phyloP scores from a whole-genome alignment of 192 early-diverging fungal genomes.

The Pilobolus umbonatus region DNA sequence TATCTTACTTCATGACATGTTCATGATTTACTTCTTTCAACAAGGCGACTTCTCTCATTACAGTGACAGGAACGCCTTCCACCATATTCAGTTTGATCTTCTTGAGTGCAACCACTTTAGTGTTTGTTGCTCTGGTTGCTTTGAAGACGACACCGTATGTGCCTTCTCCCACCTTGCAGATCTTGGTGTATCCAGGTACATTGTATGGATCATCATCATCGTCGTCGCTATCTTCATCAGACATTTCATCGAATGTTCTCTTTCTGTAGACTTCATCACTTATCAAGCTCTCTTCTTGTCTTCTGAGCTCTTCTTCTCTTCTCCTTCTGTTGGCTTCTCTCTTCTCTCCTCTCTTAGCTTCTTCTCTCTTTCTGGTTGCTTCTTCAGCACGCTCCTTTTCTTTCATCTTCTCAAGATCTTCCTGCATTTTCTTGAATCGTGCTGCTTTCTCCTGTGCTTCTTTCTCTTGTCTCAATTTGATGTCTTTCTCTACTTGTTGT shows the following conservation, averaged over 20 bases:
- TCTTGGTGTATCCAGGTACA: slow-evolving; percentile 58
- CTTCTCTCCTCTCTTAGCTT: too few relatives aligned
- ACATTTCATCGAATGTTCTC: too few relatives aligned
- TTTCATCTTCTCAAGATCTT: not conserved
- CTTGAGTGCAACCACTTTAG: slow-evolving; percentile 69
- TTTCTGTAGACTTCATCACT: too few relatives aligned
- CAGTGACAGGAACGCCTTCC: slow-evolving; percentile 66
- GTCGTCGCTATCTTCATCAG: too few relatives aligned
- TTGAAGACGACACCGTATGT: slow-evolving; percentile 84
- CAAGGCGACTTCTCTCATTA: slow-evolving; percentile 75
- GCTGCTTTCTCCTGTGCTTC: not conserved
- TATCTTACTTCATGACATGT: slow-evolving; percentile 56
- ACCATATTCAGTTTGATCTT: slow-evolving; percentile 64
- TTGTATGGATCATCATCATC: slow-evolving; percentile 10
- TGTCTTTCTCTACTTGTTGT: not conserved
- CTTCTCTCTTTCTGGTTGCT: too few relatives aligned
- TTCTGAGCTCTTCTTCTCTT: too few relatives aligned
- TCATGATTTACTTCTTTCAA: slow-evolving; percentile 69
- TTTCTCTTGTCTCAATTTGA: not conserved
- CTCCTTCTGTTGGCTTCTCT: too few relatives aligned
- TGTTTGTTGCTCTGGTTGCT: slow-evolving; percentile 50
- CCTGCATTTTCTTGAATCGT: not conserved
- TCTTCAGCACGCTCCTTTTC: not conserved
- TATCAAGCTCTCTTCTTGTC: too few relatives aligned
- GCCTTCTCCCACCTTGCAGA: slow-evolving; percentile 80